Evolutionary conservation across 352 stramenopile genomes (phyloP).

Genomic region (Thalassiosira mediterranea): DNA sequence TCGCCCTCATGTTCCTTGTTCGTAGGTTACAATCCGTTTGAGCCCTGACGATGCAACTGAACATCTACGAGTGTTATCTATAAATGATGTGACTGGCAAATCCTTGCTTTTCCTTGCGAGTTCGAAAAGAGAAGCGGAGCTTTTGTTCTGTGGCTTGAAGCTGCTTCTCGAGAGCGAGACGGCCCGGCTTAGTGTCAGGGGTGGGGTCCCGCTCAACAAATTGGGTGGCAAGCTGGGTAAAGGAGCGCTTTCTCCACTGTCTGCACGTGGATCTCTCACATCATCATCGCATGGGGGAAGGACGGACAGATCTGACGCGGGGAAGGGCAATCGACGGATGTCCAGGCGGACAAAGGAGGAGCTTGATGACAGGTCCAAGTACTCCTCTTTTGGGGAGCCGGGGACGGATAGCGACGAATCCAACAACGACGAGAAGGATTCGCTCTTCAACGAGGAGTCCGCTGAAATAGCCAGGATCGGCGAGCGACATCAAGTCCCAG

Average conservation of each 20-base stretch:
- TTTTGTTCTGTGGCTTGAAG: slow-evolving; percentile 79
- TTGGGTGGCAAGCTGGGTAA: slow-evolving; percentile 51
- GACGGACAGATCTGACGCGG: slow-evolving; percentile 6
- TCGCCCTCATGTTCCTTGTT: no score
- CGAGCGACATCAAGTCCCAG: slow-evolving; percentile 36
- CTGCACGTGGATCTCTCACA: slow-evolving; percentile 42
- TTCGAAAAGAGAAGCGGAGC: slow-evolving; percentile 67
- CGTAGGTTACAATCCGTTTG: slow-evolving; percentile 58
- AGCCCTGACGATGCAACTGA: slow-evolving; percentile 70
- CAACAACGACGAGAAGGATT: slow-evolving; percentile 27
- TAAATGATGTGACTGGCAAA: slow-evolving; percentile 66
- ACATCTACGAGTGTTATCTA: slow-evolving; percentile 66
- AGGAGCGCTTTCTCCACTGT: slow-evolving; percentile 50
- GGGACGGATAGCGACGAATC: slow-evolving; percentile 49
- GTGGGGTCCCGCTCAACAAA: slow-evolving; percentile 58
- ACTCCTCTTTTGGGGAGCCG: slow-evolving; percentile 51
- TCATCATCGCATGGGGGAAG: slow-evolving; percentile 8
- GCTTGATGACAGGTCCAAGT: slow-evolving; percentile 41
- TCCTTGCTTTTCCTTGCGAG: slow-evolving; percentile 81
- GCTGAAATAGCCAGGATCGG: slow-evolving; percentile 16
- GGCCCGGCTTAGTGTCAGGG: slow-evolving; percentile 63
- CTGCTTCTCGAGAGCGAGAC: slow-evolving; percentile 79
- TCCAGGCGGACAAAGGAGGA: slow-evolving; percentile 15
- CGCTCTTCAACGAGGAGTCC: slow-evolving; percentile 11
- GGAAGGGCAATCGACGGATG: slow-evolving; percentile 13